phyloP scores from a whole-genome alignment of 805 yeast genomes.

The Kluyveromyces nonfermentans region DNA sequence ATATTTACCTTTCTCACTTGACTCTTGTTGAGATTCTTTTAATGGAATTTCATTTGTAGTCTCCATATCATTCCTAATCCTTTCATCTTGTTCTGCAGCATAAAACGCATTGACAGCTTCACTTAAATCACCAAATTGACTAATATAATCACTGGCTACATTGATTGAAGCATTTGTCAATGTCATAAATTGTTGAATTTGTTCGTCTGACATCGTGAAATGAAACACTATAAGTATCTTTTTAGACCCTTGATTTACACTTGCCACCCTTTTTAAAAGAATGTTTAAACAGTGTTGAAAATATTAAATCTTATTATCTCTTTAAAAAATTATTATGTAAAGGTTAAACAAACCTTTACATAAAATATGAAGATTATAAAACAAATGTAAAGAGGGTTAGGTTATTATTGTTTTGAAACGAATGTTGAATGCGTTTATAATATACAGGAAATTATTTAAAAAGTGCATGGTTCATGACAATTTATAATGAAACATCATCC shows the following conservation, averaged over 20 bases:
- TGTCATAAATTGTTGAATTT: slow-evolving; percentile 29
- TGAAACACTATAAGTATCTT: not conserved
- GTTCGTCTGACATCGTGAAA: slow-evolving; percentile 13
- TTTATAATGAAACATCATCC: slow-evolving; percentile 7
- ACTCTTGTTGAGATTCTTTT: not conserved
- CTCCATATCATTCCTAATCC: slow-evolving; percentile 1
- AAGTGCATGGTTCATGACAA: slow-evolving; percentile 10
- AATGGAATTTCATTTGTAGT: not conserved
- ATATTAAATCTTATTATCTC: not conserved
- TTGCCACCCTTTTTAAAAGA: not conserved
- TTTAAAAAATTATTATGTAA: too few relatives aligned
- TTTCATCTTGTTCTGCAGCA: slow-evolving; percentile 12
- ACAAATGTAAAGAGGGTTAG: not conserved
- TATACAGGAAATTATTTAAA: slow-evolving; percentile 13
- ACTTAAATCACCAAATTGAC: slow-evolving; percentile 22
- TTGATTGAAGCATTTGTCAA: slow-evolving; percentile 31
- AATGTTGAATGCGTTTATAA: slow-evolving; percentile 31
- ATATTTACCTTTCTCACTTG: not conserved
- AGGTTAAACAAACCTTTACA: not conserved
- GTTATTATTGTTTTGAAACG: slow-evolving; percentile 12
- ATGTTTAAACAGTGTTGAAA: not conserved
- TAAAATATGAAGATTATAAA: not conserved
- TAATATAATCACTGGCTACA: slow-evolving; percentile 32
- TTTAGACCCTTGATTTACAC: not conserved
- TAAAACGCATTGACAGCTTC: slow-evolving; percentile 24